Base-by-base conservation (phyloP, 805 yeast species). In the Hanseniaspora thailandica region DNA sequence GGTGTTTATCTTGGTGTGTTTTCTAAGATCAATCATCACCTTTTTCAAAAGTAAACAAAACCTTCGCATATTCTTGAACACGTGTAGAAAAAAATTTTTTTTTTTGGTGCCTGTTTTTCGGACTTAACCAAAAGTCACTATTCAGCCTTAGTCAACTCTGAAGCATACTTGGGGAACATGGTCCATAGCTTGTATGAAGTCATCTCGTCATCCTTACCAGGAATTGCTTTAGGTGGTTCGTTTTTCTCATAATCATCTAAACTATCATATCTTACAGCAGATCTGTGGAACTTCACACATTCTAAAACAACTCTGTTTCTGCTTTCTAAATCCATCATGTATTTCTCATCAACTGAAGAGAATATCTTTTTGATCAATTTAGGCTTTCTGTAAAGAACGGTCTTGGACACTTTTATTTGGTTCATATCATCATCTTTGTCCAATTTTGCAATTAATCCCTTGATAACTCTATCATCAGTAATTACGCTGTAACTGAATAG, bases 231-330 rank as follows among this genome's bases (percentile, higher is more conserved):
- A 3, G 13, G 22, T 3, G 49, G 41, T 6, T 45, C 49, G 4
- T 34, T 13, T 15, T 45, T 45, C 4, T n/a, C 25, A n/a, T 45
- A 45, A 1, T 45, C 49, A 3, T 45, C 49, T 15, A 31, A 5
- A 19, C 17, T 25, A 6, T 34, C 10, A 26, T 45, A 45, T 34
- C 49, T 23, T 25, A n/a, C 2, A 4, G 25, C 20, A 2, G 49
- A 45, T 45, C 49, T 45, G n/a, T 34, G 30, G 20, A 45, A 45
- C 33, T 35, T 45, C 15, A 45, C 33, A 25, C 49, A 45, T 35
- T 45, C 49, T 2, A 45, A 6, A 10, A 45, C 40, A 7, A n/a
- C 33, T 28, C 12, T 17, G 13, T 45, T 45, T 45, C 49, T 45
- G 15, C 23, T n/a, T 23, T 35, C 25, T 20, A 45, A 15, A 23